Percentiles rank a stretch among this genome's conserved stretches.
These are phyloP conservation scores for Kodamaea sagamina DNA, from an alignment of 805 yeast species.

Conservation along the genomic window DNA sequence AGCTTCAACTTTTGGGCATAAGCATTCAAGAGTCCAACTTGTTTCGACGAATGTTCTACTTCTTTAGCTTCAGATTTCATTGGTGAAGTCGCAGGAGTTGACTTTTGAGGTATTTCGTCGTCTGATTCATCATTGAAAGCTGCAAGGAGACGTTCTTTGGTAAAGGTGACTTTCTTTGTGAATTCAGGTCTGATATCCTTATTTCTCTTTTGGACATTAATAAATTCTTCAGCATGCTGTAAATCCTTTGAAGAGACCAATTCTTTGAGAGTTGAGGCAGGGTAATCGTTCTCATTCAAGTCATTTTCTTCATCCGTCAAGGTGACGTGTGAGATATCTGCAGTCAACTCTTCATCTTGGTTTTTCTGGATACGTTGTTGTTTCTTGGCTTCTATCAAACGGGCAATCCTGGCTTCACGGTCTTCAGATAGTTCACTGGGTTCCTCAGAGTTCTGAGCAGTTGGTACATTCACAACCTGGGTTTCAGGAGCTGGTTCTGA, in stretches of 20 bases:
- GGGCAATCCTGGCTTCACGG: conserved; percentile 12
- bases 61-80: conserved; percentile 11
- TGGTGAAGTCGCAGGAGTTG: conserved; percentile 40
- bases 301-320: conserved; percentile 45
- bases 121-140: conserved; percentile 31
- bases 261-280: conserved; percentile 22
- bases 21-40: conserved; percentile 31
- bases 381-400: conserved; percentile 10
- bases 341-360: conserved; percentile 27
- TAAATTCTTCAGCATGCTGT: conserved; percentile 32
- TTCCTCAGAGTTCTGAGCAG: neutral
- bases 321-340: conserved; percentile 34
- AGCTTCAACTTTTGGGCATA: conserved; percentile 37
- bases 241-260: conserved; percentile 28
- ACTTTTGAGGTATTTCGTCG: conserved; percentile 15
- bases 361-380: conserved; percentile 20
- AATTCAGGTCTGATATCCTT: conserved; percentile 35
- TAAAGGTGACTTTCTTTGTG: conserved; percentile 26
- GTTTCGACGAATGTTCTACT: conserved; percentile 1
- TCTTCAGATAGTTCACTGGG: neutral
- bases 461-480: neutral
- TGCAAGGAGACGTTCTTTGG: conserved; percentile 32
- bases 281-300: conserved; percentile 25
- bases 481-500: neutral
- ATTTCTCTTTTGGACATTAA: conserved; percentile 37